Evolutionary conservation across 352 stramenopile genomes (phyloP), one percentile per base, ranked within the genome.

Genomic region (Phytophthora idaei): DNA sequence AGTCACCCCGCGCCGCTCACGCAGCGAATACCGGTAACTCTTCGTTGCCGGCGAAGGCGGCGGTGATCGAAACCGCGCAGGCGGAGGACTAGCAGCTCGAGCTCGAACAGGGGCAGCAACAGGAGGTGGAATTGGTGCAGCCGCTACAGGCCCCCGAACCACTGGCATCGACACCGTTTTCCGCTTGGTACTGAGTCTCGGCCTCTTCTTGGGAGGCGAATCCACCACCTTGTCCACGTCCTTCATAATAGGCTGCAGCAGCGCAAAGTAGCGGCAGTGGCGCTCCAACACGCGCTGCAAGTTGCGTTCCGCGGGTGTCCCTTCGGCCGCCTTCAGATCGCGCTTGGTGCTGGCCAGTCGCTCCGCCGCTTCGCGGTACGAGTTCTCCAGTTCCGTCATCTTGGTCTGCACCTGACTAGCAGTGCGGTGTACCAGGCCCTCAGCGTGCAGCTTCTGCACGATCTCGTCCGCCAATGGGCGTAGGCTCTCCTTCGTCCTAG

Each of bases 241-340:
- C 41, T 76, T 58, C 71, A 78, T 78, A 45, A 78, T 67, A 11
- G 71, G 71, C 41, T 73, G 71, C 54, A 78, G 45, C 32, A 78
- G 45, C 17, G 57, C 59, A 12, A 78, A 78, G 59, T 71, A 76
- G 54, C 71, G 71, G 46, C 63, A 78, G 37, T 78, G 56, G 44
- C 57, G 71, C 42, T 67, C 42, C 25, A 78, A 39, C 45, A 71
- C 55, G 42, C 56, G 67, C 25, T 48, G 63, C 50, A 78, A 49
- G 9, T 66, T 64, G n/a, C 54, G 62, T 17, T 73, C 71, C 5
- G 63, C 63, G 1, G 71, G 62, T 25, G 55, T 53, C 27, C 71
- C 71, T 53, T 75, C 25, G 10, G 67, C 53, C 41, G 48, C 41
- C 29, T 39, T 32, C 4, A 74, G 62, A 47, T 73, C 54, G 15